Evolutionary conservation across 2,329 filamentous ascomycete species (phyloP), one percentile per base, ranked within the genome.

Genomic region (Lizonia empirigonia): DNA sequence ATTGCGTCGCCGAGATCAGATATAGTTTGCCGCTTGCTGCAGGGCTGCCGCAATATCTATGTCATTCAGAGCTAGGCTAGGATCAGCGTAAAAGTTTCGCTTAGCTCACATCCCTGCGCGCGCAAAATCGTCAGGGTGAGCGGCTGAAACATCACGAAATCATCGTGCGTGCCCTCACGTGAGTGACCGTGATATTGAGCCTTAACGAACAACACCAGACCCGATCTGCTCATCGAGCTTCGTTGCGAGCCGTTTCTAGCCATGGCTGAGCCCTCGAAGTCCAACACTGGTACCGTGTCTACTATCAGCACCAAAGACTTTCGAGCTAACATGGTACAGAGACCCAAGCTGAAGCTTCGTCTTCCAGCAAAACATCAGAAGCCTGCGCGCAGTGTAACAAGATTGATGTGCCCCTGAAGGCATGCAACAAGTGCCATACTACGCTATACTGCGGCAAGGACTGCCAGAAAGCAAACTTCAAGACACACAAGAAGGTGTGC

Each of bases 401-500:
- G 27, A 52, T 58, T 0, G 53, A 56, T n/a, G 18, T 29, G 23
- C 26, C 58, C 1, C 62, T 75, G 26, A 75, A 73, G 50, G 63
- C 70, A 35, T 76, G 74, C 58, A 67, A 62, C 15, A 70, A 71
- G 47, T 76, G 74, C 55, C 71, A 76, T 50, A 73, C 65, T 44
- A 65, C 70, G 12, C 45, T 54, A 6, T 76, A 76, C 58, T 76
- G 74, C 59, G 69, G 63, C 7, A 71, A 74, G 18, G 71, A 76
- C 23, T 76, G 73, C 61, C 72, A 73, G 48, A 76, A 75, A 55
- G 68, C 69, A 18, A 63, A 66, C 23, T 69, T 68, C 55, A 75
- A 75, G 48, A 55, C 64, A 33, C 74, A 76, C 59, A 76, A 76
- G 63, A 75, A 74, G 51, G 64, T 67, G 26, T 76, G 74, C 54